phyloP scores from a whole-genome alignment of 1,139 yeast genomes.

The Waltiozyma sp. region DNA sequence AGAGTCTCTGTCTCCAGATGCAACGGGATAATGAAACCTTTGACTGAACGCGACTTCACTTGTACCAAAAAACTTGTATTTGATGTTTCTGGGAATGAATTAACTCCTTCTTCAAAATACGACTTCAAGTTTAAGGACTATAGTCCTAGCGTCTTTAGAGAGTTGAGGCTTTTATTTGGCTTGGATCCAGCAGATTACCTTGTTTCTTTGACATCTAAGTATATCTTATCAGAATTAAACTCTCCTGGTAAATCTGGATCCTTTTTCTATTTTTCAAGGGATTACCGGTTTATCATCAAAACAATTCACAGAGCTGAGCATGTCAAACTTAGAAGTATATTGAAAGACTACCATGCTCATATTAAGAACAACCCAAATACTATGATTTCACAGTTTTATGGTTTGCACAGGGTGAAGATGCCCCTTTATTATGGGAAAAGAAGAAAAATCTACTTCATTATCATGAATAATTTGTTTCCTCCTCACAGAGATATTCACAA shows the following conservation, averaged over 20 bases:
- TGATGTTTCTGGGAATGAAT: constrained; percentile 78
- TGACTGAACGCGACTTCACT: constrained; percentile 60
- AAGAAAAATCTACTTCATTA: constrained; percentile 84
- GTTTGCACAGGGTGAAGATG: constrained; percentile 87
- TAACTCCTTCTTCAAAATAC: constrained; percentile 87
- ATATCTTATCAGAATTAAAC: constrained; percentile 82
- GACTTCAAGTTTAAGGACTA: constrained; percentile 97
- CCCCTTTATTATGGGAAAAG: constrained; percentile 44
- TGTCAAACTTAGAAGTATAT: constrained; percentile 61
- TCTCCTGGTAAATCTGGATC: constrained; percentile 98
- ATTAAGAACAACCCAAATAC: constrained; percentile 82
- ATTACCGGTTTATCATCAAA: constrained; percentile 86
- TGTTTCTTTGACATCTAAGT: constrained; percentile 85
- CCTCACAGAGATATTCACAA: constrained; percentile 82
- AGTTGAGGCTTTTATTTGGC: constrained; percentile 66
- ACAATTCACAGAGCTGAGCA: constrained; percentile 94
- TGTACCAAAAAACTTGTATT: constrained; percentile 72
- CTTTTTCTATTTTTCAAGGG: constrained; percentile 88
- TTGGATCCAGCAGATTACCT: constrained; percentile 94
- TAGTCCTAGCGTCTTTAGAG: constrained; percentile 89
- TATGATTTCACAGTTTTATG: constrained; percentile 85
- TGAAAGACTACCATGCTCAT: constrained; percentile 71
- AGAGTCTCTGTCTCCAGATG: constrained; percentile 90
- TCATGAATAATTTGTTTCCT: constrained; percentile 95
- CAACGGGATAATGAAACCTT: constrained; percentile 71